Conservation (phyloP, 2,329 filamentous ascomycete genomes). For the Fusarium udum region DNA sequence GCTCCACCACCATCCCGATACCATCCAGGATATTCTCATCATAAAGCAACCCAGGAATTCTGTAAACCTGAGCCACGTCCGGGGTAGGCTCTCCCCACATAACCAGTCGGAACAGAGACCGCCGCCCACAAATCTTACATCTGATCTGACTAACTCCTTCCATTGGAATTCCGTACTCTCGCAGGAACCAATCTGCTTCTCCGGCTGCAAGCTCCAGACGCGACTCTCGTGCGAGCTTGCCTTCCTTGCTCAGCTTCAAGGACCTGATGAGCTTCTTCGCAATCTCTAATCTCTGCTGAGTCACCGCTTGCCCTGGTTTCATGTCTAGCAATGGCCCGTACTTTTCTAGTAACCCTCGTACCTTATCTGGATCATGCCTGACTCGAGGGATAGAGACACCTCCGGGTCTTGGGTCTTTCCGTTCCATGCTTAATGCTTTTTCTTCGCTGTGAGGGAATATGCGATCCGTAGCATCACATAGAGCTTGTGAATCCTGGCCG, state of each 20-base stretch:
- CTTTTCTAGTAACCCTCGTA: not conserved
- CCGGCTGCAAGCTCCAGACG: not conserved
- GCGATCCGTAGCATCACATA: not conserved
- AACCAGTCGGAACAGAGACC: not conserved
- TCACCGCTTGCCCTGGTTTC: not conserved
- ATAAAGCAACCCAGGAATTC: not conserved
- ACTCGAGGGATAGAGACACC: fast-evolving
- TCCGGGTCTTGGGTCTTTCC: not conserved
- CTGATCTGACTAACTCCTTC: not conserved
- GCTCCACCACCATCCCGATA: not conserved
- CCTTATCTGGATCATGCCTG: not conserved
- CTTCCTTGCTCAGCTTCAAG: not conserved
- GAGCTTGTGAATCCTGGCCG: not conserved
- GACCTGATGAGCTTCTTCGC: not conserved
- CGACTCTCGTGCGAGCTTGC: not conserved
- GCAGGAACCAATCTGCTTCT: not conserved
- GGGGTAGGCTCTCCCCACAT: not conserved
- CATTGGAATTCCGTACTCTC: not conserved
- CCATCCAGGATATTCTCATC: not conserved
- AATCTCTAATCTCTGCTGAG: not conserved
- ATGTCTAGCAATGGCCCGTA: not conserved
- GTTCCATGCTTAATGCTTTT: not conserved
- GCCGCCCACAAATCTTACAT: not conserved
- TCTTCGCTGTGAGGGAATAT: not conserved
- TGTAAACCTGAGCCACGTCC: not conserved